Evolutionary conservation across 2,329 filamentous ascomycete genomes (phyloP), one percentile per base, ranked within the genome.

Genomic region (Domatiomyces catenatus): DNA sequence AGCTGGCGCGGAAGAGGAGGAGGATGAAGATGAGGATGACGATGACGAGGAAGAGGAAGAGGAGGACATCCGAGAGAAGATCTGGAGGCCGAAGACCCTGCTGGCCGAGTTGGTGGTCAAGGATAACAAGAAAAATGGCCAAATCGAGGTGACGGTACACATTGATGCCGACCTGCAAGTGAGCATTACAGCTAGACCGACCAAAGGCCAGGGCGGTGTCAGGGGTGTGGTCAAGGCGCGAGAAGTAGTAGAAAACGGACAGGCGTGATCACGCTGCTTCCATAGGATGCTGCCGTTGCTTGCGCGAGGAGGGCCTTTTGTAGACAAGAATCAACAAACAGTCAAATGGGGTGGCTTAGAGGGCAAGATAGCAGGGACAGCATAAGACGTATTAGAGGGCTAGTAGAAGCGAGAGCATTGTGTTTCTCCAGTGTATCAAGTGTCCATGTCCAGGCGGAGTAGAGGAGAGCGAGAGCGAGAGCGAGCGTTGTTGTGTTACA

Each of bases 101-200:
- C 78, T 98, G 53, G 89, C 88, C 54, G 92, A 98, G 73, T 83
- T 86, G 8, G 84, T 83, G 28, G 71, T 98, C 65, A 84, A 79
- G 67, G 86, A 76, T 53, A 79, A 93, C 60, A 90, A 90, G 80
- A 88, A 90, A 72, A 84, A 80, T 52, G 79, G 79, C 62, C 94
- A 94, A 75, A 80, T 98, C 58, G 92, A 98, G 75, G 81, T 96
- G 50, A 93, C 87, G 65, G 79, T 96, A 62, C 94, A 90, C 67
- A 83, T 96, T 57, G 78, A 76, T 50, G 82, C 79, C 22, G 88
- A 96, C 65, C 72, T 95, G 51, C 75, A 75, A 58, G 76, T 95
- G 55, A 86, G 84, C 47, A 75, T 94, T 58, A 85, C 89, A 43
- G 81, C 83, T 51, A 77, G 90, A 57, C 88, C 94, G 67, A 83